These are phyloP conservation scores for Corylus avellana DNA, from an alignment of 306 rosid species.

Conservation along the genomic window DNA sequence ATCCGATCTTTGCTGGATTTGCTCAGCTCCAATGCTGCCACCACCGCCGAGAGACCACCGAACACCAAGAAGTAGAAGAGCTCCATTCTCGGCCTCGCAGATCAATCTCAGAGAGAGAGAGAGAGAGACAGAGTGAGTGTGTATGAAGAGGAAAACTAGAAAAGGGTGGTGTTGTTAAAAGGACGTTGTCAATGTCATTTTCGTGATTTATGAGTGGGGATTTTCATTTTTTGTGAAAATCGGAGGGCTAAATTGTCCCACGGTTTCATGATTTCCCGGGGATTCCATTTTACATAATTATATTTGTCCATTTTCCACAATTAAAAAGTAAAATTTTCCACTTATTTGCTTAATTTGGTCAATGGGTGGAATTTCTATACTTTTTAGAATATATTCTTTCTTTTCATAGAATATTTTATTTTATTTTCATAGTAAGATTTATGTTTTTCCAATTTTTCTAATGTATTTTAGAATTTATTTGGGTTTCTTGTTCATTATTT, in stretches of 20 bases:
- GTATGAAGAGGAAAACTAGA: background rate
- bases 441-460: no score
- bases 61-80: slow-evolving; percentile 46
- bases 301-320: background rate
- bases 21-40: slow-evolving; percentile 53
- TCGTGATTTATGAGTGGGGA: background rate
- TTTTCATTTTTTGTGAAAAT: slow-evolving; percentile 13
- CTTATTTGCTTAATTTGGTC: no score
- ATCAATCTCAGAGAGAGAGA: background rate
- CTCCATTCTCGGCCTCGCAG: slow-evolving; percentile 40
- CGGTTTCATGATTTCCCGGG: slow-evolving; percentile 14
- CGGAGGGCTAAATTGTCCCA: background rate
- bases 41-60: slow-evolving; percentile 40
- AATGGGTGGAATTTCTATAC: no score
- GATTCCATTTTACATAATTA: no score
- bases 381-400: no score
- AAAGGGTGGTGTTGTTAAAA: background rate
- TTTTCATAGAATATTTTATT: no score
- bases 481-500: no score
- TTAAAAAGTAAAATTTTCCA: background rate
- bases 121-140: background rate
- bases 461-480: no score
- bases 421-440: no score
- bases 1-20: slow-evolving; percentile 51
- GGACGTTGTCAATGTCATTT: background rate